Evolutionary conservation across 1,284 basidiomycete species (phyloP), one percentile per base, ranked within the genome.

Genomic region (Naganishia sp.): DNA sequence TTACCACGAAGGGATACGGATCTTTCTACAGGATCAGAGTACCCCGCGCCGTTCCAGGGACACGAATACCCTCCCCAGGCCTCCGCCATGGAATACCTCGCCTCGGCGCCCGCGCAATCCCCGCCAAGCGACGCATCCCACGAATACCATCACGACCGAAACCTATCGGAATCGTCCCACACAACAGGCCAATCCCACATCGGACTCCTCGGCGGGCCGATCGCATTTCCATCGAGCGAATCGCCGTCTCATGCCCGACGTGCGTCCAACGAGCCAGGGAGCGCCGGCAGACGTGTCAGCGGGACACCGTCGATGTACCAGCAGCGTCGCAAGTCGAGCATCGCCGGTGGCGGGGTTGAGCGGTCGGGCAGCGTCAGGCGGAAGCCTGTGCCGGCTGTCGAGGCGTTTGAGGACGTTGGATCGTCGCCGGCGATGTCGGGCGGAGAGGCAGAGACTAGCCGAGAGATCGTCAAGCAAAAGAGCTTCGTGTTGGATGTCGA

Each of bases 401-500:
- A 50, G 39, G 39, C 35, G 47, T 61, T 51, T 17, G 58, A 61
- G 15, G 47, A 41, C 23, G 18, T 39, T 35, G 46, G 39, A n/a
- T 25, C 35, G 10, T 17, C 39, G 11, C 13, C 42, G 21, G 52
- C 7, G 35, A 39, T n/a, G 47, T 10, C 25, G 35, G 32, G 4
- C 1, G 17, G 21, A 17, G 15, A 7, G 32, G 28, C 6, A 1
- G 11, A 7, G 46, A 46, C 15, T 6, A 1, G 25, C n/a, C 21
- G 18, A 25, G 49, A n/a, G 35, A 23, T 51, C 35, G 32, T 7
- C 13, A 41, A 51, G 58, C 47, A 61, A 39, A 50, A 61, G 35
- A 58, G 56, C n/a, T 51, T 61, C 51, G 58, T 61, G 21, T 41
- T 61, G 35, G 58, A 61, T 51, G 58, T 61, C 15, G 58, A 51